phyloP scores from a whole-genome alignment of 495 filamentous ascomycete genomes.

The Neurospora sp. region DNA sequence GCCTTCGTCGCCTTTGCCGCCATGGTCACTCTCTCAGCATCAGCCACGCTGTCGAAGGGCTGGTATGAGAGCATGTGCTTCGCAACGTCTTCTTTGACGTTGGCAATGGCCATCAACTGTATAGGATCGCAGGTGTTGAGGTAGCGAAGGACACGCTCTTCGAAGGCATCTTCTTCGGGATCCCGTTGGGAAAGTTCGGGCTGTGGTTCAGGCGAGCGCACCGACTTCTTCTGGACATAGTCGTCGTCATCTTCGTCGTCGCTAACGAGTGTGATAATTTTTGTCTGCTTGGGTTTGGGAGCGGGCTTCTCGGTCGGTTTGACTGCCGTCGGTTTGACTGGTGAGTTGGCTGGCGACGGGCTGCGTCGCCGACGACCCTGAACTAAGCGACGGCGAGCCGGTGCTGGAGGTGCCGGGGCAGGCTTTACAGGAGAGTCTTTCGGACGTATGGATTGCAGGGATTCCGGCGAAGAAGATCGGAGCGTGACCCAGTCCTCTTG shows the following conservation, averaged over 20 bases:
- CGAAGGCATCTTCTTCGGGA: constrained; percentile 7
- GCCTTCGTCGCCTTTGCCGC: constrained; percentile 18
- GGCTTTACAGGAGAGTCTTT: background rate
- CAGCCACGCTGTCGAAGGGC: constrained; percentile 55
- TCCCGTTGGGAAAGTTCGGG: constrained; percentile 5
- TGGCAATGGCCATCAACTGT: constrained; percentile 69
- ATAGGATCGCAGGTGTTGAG: constrained; percentile 69
- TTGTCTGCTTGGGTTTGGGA: background rate
- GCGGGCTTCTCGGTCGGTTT: constrained; percentile 3
- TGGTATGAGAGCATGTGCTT: constrained; percentile 54
- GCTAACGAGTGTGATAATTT: constrained; percentile 19
- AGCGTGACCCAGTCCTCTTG: constrained; percentile 19
- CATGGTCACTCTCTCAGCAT: constrained; percentile 52
- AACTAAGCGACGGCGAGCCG: constrained; percentile 19
- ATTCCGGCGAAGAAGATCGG: constrained; percentile 8
- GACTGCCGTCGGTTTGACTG: background rate
- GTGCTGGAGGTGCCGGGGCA: constrained; percentile 3
- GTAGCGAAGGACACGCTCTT: constrained; percentile 55
- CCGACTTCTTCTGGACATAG: constrained; percentile 10
- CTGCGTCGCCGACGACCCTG: constrained; percentile 18
- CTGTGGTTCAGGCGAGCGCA: constrained; percentile 1
- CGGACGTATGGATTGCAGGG: constrained; percentile 6
- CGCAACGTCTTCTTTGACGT: constrained; percentile 56
- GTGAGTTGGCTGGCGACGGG: constrained; percentile 10
- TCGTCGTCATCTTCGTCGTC: constrained; percentile 19